phyloP scores from a whole-genome alignment of 495 filamentous ascomycete species.

The Neurospora tetrasperma region DNA sequence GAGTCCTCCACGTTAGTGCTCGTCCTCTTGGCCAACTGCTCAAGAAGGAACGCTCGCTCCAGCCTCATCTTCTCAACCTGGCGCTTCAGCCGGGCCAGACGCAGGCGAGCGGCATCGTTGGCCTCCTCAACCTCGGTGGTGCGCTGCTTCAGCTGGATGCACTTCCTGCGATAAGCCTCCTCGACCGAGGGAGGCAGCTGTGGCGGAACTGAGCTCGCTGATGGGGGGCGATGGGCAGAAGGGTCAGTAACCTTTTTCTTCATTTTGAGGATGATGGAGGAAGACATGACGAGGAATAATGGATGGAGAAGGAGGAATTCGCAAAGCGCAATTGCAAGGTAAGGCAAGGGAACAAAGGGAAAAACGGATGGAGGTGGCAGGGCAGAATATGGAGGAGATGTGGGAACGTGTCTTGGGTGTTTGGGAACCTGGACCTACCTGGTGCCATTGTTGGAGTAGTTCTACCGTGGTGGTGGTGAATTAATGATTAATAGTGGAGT shows the following conservation, averaged over 20 bases:
- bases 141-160: slow-evolving; percentile 85
- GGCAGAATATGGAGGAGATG: neutral
- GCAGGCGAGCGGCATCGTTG: slow-evolving; percentile 69
- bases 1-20: slow-evolving; percentile 70
- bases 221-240: neutral
- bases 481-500: slow-evolving; percentile 1
- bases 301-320: neutral
- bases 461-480: neutral
- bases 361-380: neutral
- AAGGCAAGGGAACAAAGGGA: neutral
- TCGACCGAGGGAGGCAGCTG: slow-evolving; percentile 88
- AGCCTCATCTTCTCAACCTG: slow-evolving; percentile 85
- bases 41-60: slow-evolving; percentile 79
- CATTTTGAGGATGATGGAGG: neutral
- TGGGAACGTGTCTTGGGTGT: neutral
- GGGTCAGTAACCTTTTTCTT: slow-evolving; percentile 6
- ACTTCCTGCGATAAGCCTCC: slow-evolving; percentile 92
- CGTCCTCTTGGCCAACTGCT: slow-evolving; percentile 76
- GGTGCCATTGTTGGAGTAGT: slow-evolving; percentile 14
- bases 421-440: slow-evolving; percentile 12
- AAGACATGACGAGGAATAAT: neutral
- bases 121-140: slow-evolving; percentile 82
- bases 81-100: slow-evolving; percentile 68
- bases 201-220: slow-evolving; percentile 42
- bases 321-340: neutral